Percentiles rank a stretch among this genome's conserved stretches.
phyloP scores from a whole-genome alignment of 768 basidiomycete species.

The Rhodocollybia butyracea region DNA sequence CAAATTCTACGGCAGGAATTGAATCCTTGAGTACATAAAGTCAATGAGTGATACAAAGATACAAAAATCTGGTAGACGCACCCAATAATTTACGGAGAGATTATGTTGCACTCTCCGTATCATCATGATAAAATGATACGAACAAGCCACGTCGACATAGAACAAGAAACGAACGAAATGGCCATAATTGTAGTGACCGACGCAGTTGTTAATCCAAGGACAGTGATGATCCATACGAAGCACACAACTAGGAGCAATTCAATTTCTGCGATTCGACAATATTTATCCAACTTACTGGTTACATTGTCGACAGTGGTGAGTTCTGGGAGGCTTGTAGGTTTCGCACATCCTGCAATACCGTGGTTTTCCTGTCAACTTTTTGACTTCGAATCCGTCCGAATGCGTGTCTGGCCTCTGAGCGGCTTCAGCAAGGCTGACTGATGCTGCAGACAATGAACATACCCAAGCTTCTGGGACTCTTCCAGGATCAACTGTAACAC shows the following conservation, averaged over 20 bases:
- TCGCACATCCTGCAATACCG: constrained; percentile 87
- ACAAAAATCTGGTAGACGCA: constrained; percentile 23
- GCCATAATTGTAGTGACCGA: constrained; percentile 89
- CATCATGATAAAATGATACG: constrained; percentile 86
- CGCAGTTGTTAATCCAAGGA: constrained; percentile 93
- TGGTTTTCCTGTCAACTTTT: constrained; percentile 79
- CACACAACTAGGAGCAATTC: constrained; percentile 53
- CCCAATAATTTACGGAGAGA: constrained; percentile 48
- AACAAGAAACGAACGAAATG: constrained; percentile 90
- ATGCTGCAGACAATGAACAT: constrained; percentile 17
- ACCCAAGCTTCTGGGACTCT: constrained; percentile 79
- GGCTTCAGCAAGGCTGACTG: neutral
- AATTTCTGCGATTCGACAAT: neutral
- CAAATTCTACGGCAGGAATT: constrained; percentile 62
- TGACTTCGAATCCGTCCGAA: constrained; percentile 82
- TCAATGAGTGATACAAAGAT: neutral
- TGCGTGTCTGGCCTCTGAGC: constrained; percentile 71
- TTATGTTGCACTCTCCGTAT: constrained; percentile 56
- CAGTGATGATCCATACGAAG: constrained; percentile 94
- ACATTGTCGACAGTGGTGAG: constrained; percentile 93
- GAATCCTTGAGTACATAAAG: constrained; percentile 49
- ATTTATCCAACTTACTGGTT: constrained; percentile 51
- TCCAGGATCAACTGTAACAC: constrained; percentile 83
- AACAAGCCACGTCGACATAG: constrained; percentile 87
- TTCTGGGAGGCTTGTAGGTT: constrained; percentile 79